A percentile compares a stretch with the other conserved stretches of the same genome.
phyloP scores from a whole-genome alignment of 345 rosid species.

The Eucalyptus marginata region DNA sequence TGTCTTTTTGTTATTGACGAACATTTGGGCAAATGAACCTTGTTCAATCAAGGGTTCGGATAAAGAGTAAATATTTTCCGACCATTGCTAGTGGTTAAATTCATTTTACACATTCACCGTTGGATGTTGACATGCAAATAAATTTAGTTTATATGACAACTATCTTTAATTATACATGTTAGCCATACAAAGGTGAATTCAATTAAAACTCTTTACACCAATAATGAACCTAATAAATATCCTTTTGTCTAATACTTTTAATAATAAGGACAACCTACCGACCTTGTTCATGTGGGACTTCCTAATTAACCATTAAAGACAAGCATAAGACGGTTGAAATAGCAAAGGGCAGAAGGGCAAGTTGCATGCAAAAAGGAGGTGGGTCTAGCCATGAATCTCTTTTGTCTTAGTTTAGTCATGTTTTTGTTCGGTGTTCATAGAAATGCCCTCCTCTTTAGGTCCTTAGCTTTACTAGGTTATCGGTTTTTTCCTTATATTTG shows the following conservation, averaged over 20 bases:
- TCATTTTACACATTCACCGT: not conserved
- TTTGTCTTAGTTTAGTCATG: not conserved
- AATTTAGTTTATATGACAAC: not conserved
- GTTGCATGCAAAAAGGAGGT: not conserved
- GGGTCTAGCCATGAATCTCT: not conserved
- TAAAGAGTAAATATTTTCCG: not conserved
- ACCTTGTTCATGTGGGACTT: not conserved
- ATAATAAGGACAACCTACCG: not conserved
- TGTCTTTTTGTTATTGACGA: not conserved
- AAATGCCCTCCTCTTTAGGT: not conserved
- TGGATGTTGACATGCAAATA: not conserved
- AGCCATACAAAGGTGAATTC: not conserved
- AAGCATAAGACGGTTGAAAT: not conserved
- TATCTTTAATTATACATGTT: not conserved
- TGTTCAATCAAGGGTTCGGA: not conserved
- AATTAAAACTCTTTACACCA: not conserved
- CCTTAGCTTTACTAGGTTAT: not conserved
- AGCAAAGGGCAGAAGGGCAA: not conserved
- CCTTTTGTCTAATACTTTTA: not conserved
- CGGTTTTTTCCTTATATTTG: not conserved
- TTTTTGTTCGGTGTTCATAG: not conserved
- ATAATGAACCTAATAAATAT: not conserved
- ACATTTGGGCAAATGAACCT: not conserved
- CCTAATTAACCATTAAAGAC: not conserved
- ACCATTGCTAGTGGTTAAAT: not conserved